phyloP scores from a whole-genome alignment of 2,329 filamentous ascomycete genomes.

The Tolypocladium inflatum region DNA sequence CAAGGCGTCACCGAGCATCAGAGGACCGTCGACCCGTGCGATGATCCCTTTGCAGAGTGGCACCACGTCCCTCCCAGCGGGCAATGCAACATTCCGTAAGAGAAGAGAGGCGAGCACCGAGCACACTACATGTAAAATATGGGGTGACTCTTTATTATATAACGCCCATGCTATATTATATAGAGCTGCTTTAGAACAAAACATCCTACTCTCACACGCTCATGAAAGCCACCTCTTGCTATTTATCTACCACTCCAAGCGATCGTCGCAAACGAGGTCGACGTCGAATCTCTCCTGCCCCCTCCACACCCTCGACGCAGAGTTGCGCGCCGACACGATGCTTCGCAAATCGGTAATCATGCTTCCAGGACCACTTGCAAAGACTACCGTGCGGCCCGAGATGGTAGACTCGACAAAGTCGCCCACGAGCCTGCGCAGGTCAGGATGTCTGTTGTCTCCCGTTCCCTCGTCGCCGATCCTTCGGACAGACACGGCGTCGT shows the following conservation, averaged over 20 bases:
- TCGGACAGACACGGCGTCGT: conserved; percentile 17
- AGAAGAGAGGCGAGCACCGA: too few relatives aligned
- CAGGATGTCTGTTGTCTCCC: conserved; percentile 29
- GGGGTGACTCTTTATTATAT: too few relatives aligned
- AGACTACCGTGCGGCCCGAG: conserved; percentile 41
- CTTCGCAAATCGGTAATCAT: conserved; percentile 50
- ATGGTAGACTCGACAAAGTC: conserved; percentile 38
- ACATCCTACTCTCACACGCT: too few relatives aligned
- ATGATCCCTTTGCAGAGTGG: too few relatives aligned
- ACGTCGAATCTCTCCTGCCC: conserved; percentile 49
- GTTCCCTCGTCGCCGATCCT: conserved; percentile 17
- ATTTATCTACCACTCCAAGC: conserved; percentile 38
- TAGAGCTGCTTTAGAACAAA: too few relatives aligned
- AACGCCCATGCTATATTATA: too few relatives aligned
- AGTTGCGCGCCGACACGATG: conserved; percentile 44
- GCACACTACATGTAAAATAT: too few relatives aligned
- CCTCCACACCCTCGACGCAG: conserved; percentile 43
- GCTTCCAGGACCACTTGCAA: conserved; percentile 49
- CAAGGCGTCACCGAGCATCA: too few relatives aligned
- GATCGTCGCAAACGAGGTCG: conserved; percentile 48
- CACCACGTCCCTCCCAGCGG: too few relatives aligned
- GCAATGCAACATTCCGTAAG: too few relatives aligned
- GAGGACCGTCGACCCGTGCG: too few relatives aligned
- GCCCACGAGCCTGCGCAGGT: conserved; percentile 34
- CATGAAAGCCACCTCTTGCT: background rate